Base-by-base conservation (phyloP, 2,329 filamentous ascomycete genomes). In the Aspergillus floridensis region DNA sequence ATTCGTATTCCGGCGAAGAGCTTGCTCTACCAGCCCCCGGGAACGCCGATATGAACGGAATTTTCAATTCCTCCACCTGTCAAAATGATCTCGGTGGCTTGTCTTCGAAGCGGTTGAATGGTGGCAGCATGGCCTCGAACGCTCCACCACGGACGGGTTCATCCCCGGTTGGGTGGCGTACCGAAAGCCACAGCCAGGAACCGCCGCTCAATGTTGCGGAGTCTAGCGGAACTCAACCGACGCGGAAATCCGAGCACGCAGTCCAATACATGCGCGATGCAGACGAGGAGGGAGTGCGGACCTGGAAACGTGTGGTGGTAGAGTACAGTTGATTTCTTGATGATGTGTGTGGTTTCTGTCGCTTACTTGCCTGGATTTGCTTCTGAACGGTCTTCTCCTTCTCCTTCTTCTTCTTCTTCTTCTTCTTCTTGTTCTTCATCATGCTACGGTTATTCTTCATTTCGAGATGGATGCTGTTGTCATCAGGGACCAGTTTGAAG, bases 221-320 rank as follows among this genome's bases (percentile, higher is more conserved):
- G 53, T 48, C 44, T 22, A 49, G 55, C 26, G 49, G 59, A 22
- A 35, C 54, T 22, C 55, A 44, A 24, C 47, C 65, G 6, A 60
- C 74, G 21, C 67, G 70, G 56, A 72, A 69, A 58, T 68, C 68
- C 47, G 72, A 60, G 14, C 67, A 76, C 57, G 66, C 68, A 4
- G 64, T 71, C n/a, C 70, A 75, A 53, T 59, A 72, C 50, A 66
- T 76, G 60, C 66, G 63, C 11, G 67, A 73, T 51, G 64, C 61
- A 24, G 73, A 74, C 55, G 63, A 59, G 21, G 66, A 73, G 16
- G 73, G 72, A 10, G 57, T 62, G 24, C 69, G 73, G 22, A 72
- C 67, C 29, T 77, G 72, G 70, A 69, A 66, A 59, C 66, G 75
- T 24, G 65, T 71, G 48, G 69, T 76, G 50, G 61, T 76, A 11